A percentile compares a stretch with the other conserved stretches of the same genome.
phyloP scores from a whole-genome alignment of 306 rosid genomes.

The Quercus mongolica region DNA sequence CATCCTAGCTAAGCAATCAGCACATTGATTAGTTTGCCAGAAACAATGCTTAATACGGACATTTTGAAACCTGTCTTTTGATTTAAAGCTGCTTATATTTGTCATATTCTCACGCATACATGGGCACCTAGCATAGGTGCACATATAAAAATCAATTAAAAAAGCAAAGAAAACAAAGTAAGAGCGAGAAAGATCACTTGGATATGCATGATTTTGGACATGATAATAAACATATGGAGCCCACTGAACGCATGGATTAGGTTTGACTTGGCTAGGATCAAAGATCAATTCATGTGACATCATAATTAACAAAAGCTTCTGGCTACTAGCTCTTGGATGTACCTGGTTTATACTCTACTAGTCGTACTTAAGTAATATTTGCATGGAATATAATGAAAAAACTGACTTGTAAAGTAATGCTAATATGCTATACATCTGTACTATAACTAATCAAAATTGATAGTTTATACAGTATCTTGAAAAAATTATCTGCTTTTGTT shows the following conservation, averaged over 20 bases:
- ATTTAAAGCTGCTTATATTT: too few relatives aligned
- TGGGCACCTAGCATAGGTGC: too few relatives aligned
- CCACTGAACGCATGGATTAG: slow-evolving; percentile 32
- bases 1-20: too few relatives aligned
- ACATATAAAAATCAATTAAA: too few relatives aligned
- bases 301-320: slow-evolving; percentile 44
- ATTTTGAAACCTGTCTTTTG: too few relatives aligned
- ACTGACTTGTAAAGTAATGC: slow-evolving; percentile 13
- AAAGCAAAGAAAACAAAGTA: not conserved
- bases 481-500: not conserved
- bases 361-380: slow-evolving; percentile 14
- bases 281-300: slow-evolving; percentile 39
- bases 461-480: slow-evolving; percentile 7
- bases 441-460: slow-evolving; percentile 1
- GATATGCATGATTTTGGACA: slow-evolving; percentile 5
- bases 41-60: too few relatives aligned
- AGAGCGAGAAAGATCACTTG: slow-evolving; percentile 7
- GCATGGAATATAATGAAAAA: not conserved
- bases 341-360: slow-evolving; percentile 8
- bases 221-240: slow-evolving; percentile 22
- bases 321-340: slow-evolving; percentile 26
- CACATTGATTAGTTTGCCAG: too few relatives aligned
- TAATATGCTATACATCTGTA: slow-evolving; percentile 1
- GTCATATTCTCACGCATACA: too few relatives aligned
- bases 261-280: slow-evolving; percentile 34